A percentile compares a stretch with the other conserved stretches of the same genome.
Conservation (phyloP, 371 early-diverging fungal genomes). For the Coemansia sp. region DNA sequence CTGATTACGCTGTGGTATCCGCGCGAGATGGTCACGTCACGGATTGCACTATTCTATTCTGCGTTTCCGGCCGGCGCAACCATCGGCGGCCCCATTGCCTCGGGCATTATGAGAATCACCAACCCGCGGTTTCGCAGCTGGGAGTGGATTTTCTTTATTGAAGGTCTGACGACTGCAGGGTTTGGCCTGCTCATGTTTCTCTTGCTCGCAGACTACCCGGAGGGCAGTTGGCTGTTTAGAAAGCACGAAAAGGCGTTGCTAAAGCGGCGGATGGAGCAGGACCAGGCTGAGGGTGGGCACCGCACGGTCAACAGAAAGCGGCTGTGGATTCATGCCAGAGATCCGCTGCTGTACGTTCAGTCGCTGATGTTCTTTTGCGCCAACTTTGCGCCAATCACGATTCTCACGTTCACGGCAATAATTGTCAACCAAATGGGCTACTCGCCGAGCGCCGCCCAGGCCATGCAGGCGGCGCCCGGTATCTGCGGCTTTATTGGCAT, state of each 20-base stretch:
- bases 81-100: conserved; percentile 63
- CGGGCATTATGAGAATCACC: conserved; percentile 58
- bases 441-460: conserved; percentile 45
- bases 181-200: conserved; percentile 61
- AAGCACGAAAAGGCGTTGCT: conserved; percentile 60
- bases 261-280: conserved; percentile 54
- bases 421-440: conserved; percentile 69
- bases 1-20: conserved; percentile 51
- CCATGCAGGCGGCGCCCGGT: conserved; percentile 42
- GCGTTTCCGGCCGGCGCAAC: conserved; percentile 47
- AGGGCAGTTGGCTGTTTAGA: conserved; percentile 60
- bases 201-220: conserved; percentile 71
- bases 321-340: conserved; percentile 18
- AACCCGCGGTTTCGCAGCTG: conserved; percentile 52
- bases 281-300: conserved; percentile 57
- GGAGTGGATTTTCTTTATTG: conserved; percentile 74
- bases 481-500: conserved; percentile 39
- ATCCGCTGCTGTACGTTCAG: conserved; percentile 39
- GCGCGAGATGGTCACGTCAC: conserved; percentile 44
- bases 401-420: conserved; percentile 73
- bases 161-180: conserved; percentile 67
- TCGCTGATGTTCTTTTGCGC: conserved; percentile 32
- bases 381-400: conserved; percentile 59
- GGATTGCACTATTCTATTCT: conserved; percentile 50
- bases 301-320: conserved; percentile 19